A percentile compares a stretch with the other conserved stretches of the same genome.
Evolutionary conservation across 1,139 yeast species (phyloP).

Genomic region (Meyerozyma guilliermondii): DNA sequence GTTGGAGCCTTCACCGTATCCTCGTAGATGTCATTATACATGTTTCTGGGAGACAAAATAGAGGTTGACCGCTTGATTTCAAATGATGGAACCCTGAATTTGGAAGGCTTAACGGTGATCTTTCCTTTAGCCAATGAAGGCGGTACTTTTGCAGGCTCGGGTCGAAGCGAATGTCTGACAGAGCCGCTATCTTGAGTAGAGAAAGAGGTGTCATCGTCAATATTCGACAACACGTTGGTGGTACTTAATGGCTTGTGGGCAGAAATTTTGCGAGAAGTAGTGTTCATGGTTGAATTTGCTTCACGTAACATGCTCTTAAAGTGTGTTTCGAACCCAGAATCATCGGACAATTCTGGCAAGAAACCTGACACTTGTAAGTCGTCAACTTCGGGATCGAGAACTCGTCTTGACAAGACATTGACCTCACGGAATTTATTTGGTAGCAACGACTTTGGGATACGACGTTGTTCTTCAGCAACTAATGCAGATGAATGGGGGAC

Average conservation of each 20-base stretch:
- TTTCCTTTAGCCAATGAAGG: slow-evolving; percentile 6
- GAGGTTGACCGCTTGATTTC: slow-evolving; percentile 37
- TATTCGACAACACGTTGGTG: slow-evolving; percentile 23
- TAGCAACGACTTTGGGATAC: slow-evolving; percentile 20
- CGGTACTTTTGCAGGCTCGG: slow-evolving; percentile 4
- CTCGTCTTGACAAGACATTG: slow-evolving; percentile 39
- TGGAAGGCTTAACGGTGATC: slow-evolving; percentile 14
- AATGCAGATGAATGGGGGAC: not conserved
- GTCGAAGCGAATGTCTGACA: not conserved
- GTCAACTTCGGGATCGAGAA: slow-evolving; percentile 35
- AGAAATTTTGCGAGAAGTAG: slow-evolving; percentile 20
- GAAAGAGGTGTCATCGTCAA: slow-evolving; percentile 12
- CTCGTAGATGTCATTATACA: slow-evolving; percentile 40
- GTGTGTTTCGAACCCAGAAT: slow-evolving; percentile 42
- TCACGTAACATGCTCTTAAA: slow-evolving; percentile 23
- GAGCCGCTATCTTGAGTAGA: slow-evolving; percentile 2
- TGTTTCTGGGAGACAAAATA: slow-evolving; percentile 31
- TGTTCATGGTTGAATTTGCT: slow-evolving; percentile 14
- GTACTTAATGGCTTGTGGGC: slow-evolving; percentile 20
- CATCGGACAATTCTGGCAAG: slow-evolving; percentile 43
- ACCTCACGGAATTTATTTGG: slow-evolving; percentile 37
- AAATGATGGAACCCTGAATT: slow-evolving; percentile 41
- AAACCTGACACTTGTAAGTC: slow-evolving; percentile 36
- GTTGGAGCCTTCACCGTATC: slow-evolving; percentile 34
- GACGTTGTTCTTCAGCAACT: not conserved